Base-by-base conservation (phyloP, 2,329 filamentous ascomycete species). In the Colletotrichum viniferum region DNA sequence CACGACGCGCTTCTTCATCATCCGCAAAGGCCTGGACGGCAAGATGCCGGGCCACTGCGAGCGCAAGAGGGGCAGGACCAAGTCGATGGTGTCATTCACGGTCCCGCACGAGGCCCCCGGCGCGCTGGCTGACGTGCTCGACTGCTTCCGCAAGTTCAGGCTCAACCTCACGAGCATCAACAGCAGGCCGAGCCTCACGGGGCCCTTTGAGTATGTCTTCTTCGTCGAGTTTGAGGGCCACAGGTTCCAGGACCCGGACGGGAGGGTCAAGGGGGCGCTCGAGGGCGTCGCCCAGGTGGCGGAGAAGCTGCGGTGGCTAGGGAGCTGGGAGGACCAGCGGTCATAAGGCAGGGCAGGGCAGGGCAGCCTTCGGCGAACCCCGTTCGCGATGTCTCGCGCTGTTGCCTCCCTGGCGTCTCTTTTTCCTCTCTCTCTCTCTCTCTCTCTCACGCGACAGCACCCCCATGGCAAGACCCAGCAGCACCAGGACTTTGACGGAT, bases 121-220 rank as follows among this genome's bases (percentile, higher is more conserved):
- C n/a, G 94, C 96, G 13, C 87, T 98, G 77, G 96, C 96, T 4
- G 91, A 95, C 79, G 94, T 93, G 34, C 87, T 98, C 74, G 90
- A 93, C 66, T 94, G 95, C 71, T 98, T 98, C 85, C 92, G 92
- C 77, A 87, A 87, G 9, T 89, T 91, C 78, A 89, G 90, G 7
- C 88, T 98, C 73, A 98, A 98, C 82, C 86, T 98, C 78, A 98
- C 96, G 34, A 96, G 94, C 83, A 98, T 98, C 84, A 96, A 96
- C 82, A 96, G 94, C 78, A 87, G 96, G 77, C 96, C 96, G 7
- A 96, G 94, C 80, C 90, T 94, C 71, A 87, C 90, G 52, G 86
- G 87, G 78, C 92, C 94, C 24, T 98, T 98, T 91, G 93, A 97
- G 82, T 98, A 98, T 85, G 91, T 98, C 48, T 98, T 98, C 86